Evolutionary conservation across 345 rosid species (phyloP).

Genomic region (Cardamine resedifolia): DNA sequence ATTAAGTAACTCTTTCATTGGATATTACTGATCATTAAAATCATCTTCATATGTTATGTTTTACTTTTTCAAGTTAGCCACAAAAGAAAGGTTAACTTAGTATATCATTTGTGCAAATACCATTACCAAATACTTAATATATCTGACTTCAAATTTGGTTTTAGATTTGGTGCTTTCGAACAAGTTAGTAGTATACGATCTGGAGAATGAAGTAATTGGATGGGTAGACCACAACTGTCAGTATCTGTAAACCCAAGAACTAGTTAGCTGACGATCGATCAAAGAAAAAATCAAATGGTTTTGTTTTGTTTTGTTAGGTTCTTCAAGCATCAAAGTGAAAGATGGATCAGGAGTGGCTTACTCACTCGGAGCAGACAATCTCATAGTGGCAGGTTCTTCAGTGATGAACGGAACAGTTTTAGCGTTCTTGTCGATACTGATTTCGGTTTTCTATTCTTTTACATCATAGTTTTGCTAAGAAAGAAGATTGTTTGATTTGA

Average conservation of each 20-base stretch:
- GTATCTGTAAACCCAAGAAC: slow-evolving; percentile 33
- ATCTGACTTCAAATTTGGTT: not conserved
- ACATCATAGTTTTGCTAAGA: slow-evolving; percentile 33
- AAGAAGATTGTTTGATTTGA: not conserved
- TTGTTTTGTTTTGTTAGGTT: slow-evolving; percentile 46
- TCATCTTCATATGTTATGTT: not conserved
- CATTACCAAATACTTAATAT: not conserved
- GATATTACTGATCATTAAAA: not conserved
- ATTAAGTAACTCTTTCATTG: not conserved
- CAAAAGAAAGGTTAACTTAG: not conserved
- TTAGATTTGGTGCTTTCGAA: slow-evolving; percentile 94
- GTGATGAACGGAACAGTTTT: slow-evolving; percentile 23
- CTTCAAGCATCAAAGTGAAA: slow-evolving; percentile 71
- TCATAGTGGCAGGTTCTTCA: slow-evolving; percentile 47
- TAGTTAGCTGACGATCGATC: not conserved
- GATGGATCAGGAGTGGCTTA: slow-evolving; percentile 49
- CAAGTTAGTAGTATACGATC: slow-evolving; percentile 83
- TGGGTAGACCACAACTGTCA: slow-evolving; percentile 92
- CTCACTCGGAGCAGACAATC: slow-evolving; percentile 52
- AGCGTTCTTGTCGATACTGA: slow-evolving; percentile 42
- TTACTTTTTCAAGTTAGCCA: not conserved
- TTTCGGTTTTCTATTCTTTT: slow-evolving; percentile 44
- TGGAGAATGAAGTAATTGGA: slow-evolving; percentile 76
- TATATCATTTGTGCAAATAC: not conserved
- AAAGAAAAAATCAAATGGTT: slow-evolving; percentile 1